Evolutionary conservation across 208 protist genomes (phyloP).

Genomic region (Acanthamoeba culbertsoni): DNA sequence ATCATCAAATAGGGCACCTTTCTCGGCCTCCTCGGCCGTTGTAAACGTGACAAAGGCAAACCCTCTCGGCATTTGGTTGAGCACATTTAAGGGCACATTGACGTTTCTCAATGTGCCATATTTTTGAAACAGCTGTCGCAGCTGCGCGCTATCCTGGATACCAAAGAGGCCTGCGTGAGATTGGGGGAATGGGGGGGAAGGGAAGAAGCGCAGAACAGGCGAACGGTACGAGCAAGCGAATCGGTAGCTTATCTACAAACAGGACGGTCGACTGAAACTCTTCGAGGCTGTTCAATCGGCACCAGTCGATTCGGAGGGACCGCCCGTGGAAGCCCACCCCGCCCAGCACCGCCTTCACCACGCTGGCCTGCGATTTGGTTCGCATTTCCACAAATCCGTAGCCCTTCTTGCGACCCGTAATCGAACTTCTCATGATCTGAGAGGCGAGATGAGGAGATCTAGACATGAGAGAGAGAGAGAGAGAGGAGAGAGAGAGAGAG

Average conservation of each 20-base stretch:
- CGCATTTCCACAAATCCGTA: constrained; percentile 8
- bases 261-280: constrained; percentile 33
- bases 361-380: neutral
- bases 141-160: neutral
- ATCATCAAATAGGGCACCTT: neutral
- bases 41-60: neutral
- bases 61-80: neutral
- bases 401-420: neutral
- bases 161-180: neutral
- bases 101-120: neutral
- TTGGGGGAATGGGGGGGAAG: neutral
- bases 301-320: constrained; percentile 21
- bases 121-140: neutral
- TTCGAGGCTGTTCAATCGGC: neutral
- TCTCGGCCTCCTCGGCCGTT: neutral
- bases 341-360: neutral
- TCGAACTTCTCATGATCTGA: neutral
- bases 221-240: neutral
- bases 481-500: neutral
- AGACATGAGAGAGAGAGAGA: neutral
- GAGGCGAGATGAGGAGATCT: neutral
- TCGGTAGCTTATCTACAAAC: neutral
- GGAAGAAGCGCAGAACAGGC: neutral
- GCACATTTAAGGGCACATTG: neutral
- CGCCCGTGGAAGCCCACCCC: neutral